Percentiles rank a stretch among this genome's conserved stretches.
phyloP scores from a whole-genome alignment of 1,139 yeast species.

The Pichia kudriavzevii region DNA sequence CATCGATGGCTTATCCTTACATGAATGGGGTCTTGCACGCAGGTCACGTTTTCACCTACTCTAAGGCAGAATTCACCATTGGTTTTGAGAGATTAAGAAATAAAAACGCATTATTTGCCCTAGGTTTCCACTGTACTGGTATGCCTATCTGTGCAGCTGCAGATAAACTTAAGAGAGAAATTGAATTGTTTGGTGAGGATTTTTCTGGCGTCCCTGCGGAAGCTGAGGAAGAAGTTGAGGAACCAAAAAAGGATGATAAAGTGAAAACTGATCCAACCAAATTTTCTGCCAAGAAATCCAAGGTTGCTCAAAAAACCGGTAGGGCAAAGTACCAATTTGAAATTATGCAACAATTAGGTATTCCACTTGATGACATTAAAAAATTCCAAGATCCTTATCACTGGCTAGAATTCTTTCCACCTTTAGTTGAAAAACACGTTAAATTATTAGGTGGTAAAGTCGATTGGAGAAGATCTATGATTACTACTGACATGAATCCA shows the following conservation, averaged over 20 bases:
- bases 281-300: constrained; percentile 85
- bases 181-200: constrained; percentile 82
- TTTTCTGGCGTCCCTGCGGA: constrained; percentile 37
- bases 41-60: constrained; percentile 92
- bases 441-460: constrained; percentile 83
- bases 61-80: constrained; percentile 88
- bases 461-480: constrained; percentile 96
- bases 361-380: constrained; percentile 70
- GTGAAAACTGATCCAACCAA: constrained; percentile 60
- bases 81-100: constrained; percentile 96
- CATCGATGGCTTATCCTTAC: constrained; percentile 97
- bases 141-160: constrained; percentile 98
- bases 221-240: constrained; percentile 26
- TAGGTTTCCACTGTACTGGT: constrained; percentile 99
- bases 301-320: constrained; percentile 90
- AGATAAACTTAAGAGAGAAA: constrained; percentile 87
- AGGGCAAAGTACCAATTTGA: constrained; percentile 92
- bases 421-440: constrained; percentile 77
- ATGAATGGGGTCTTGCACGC: constrained; percentile 99
- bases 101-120: constrained; percentile 85
- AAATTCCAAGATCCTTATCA: constrained; percentile 83
- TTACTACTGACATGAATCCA: constrained; percentile 92
- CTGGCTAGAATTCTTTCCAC: constrained; percentile 92
- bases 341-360: constrained; percentile 91
- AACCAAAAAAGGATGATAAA: constrained; percentile 54